Conservation (phyloP, 2,329 filamentous ascomycete species). For the Pseudopithomyces maydicus region DNA sequence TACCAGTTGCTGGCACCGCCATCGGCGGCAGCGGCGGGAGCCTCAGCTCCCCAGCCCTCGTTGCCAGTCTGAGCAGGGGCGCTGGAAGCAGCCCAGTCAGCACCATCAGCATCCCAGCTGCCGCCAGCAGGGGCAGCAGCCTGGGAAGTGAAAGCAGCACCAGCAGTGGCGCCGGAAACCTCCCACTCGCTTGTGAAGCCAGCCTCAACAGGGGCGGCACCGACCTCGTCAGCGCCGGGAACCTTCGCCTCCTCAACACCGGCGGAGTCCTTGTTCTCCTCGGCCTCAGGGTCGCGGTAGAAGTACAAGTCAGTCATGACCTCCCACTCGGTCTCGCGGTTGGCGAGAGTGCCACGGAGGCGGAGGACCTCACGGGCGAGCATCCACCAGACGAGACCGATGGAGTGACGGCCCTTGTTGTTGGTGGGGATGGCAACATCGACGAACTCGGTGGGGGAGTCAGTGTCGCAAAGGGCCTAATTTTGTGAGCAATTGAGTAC, state of each 20-base stretch:
- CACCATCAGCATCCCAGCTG: slow-evolving; percentile 67
- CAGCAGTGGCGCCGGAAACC: slow-evolving; percentile 67
- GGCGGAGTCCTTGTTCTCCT: slow-evolving; percentile 94
- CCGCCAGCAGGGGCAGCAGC: slow-evolving; percentile 66
- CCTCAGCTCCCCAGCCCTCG: slow-evolving; percentile 57
- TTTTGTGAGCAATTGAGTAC: slow-evolving; percentile 11
- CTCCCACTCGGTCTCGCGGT: slow-evolving; percentile 97
- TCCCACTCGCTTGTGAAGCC: slow-evolving; percentile 89
- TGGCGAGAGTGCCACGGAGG: slow-evolving; percentile 94
- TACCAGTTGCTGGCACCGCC: slow-evolving; percentile 51
- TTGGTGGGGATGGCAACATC: slow-evolving; percentile 99
- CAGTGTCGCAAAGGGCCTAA: slow-evolving; percentile 90
- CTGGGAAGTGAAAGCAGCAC: slow-evolving; percentile 63
- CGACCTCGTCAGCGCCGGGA: slow-evolving; percentile 82
- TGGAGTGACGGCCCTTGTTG: slow-evolving; percentile 99
- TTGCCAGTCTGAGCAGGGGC: slow-evolving; percentile 52
- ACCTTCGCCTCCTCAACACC: slow-evolving; percentile 85
- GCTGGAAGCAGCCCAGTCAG: slow-evolving; percentile 71
- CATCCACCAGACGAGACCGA: slow-evolving; percentile 99
- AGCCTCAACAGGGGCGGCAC: slow-evolving; percentile 75
- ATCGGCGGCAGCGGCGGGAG: slow-evolving; percentile 35
- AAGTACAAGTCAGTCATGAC: slow-evolving; percentile 99
- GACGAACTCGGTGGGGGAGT: slow-evolving; percentile 99
- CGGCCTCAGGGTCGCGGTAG: slow-evolving; percentile 99
- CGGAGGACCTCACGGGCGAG: slow-evolving; percentile 99